Base-by-base conservation (phyloP, 2,329 filamentous ascomycete genomes). In the Xylaria arbuscula region DNA sequence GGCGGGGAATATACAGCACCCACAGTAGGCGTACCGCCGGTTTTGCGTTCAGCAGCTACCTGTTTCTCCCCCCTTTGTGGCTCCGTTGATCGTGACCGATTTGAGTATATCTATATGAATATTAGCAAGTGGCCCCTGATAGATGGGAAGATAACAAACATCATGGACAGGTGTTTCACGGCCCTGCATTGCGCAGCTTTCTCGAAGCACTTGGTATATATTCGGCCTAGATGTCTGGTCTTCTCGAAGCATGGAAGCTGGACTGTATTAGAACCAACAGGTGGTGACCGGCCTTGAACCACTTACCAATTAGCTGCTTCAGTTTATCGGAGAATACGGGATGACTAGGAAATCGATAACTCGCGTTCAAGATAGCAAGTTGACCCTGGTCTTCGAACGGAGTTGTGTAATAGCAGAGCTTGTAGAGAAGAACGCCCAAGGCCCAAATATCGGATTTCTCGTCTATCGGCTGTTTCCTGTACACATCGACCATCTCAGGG, bases 361-460 rank as follows among this genome's bases (percentile, higher is more conserved):
- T 97, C 59, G 96, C 96, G 78, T 98, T 98, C 69, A 99, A 83
- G 72, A 99, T 99, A 13, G 96, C 96, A 84, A 98, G 92, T 82
- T 98, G 95, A 32, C 96, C 96, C 77, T 97, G 94, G 72, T 98
- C 95, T 81, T 99, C 96, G 76, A 99, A 99, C 0, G 96, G 96
- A 6, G 96, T 99, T 1, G 96, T 99, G 81, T 99, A 99, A 81
- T 98, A 99, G 84, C 96, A 99, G 70, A 99, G 86, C 84, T 99
- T 99, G 85, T 99, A 99, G 63, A 99, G 82, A 67, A 99, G 83
- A 50, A 99, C 96, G 5, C 96, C 96, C 69, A 99, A 83, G 0
- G 96, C 96, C 96, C 94, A 99, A 36, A 99, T 98, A 80, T 99
- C 96, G 57, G 94, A 97, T 83, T 99, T 99, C 83, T 99, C 96